These are phyloP conservation scores for Diaporthe citrichinensis DNA, from an alignment of 2,329 filamentous ascomycete species.

Conservation along the genomic window DNA sequence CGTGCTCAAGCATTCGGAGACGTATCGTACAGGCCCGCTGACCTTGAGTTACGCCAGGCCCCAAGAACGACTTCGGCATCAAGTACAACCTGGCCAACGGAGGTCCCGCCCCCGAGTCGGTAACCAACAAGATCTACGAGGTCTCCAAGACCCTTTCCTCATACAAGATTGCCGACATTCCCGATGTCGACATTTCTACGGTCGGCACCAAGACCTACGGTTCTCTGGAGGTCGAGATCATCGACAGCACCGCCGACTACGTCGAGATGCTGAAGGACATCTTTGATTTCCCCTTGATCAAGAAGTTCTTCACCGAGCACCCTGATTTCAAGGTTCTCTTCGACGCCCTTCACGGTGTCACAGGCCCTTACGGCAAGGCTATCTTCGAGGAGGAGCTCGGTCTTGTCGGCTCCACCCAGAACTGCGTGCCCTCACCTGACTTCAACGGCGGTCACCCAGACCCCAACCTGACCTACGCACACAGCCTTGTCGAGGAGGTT, in stretches of 20 bases:
- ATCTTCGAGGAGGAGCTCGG: slow-evolving; percentile 97
- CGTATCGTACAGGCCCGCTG: slow-evolving; percentile 5
- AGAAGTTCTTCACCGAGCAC: slow-evolving; percentile 89
- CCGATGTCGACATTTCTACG: slow-evolving; percentile 85
- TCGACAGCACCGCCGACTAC: slow-evolving; percentile 95
- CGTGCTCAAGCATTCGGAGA: neutral
- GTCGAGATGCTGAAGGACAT: slow-evolving; percentile 97
- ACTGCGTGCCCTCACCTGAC: slow-evolving; percentile 92
- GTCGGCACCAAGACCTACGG: slow-evolving; percentile 90
- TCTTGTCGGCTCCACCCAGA: slow-evolving; percentile 81
- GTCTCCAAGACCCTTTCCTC: slow-evolving; percentile 89
- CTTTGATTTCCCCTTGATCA: slow-evolving; percentile 97
- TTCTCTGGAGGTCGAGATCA: slow-evolving; percentile 90
- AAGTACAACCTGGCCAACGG: slow-evolving; percentile 99
- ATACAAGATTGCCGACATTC: slow-evolving; percentile 92
- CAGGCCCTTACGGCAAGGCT: slow-evolving; percentile 92
- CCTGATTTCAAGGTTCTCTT: slow-evolving; percentile 97
- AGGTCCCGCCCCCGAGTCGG: slow-evolving; percentile 92
- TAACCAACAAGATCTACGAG: slow-evolving; percentile 98
- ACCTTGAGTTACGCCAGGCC: slow-evolving; percentile 68
- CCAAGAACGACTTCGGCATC: slow-evolving; percentile 97
- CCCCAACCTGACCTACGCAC: slow-evolving; percentile 96
- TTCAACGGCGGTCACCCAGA: slow-evolving; percentile 98
- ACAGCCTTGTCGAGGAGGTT: slow-evolving; percentile 93
- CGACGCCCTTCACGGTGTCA: slow-evolving; percentile 94